These are phyloP conservation scores for Sonneratia alba DNA, from an alignment of 345 rosid species.

Conservation along the genomic window DNA sequence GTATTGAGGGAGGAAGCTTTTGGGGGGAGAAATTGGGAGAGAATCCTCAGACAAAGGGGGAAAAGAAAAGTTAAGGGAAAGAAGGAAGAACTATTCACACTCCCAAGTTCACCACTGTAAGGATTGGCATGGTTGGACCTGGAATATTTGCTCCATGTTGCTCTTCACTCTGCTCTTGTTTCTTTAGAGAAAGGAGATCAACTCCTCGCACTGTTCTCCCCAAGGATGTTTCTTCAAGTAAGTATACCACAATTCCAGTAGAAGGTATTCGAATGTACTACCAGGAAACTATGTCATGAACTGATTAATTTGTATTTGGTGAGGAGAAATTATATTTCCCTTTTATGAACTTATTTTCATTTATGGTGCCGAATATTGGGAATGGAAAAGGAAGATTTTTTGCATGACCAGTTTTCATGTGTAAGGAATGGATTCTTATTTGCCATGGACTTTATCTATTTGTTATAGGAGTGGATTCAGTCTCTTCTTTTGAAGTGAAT, in stretches of 20 bases:
- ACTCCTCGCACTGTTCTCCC: conserved; percentile 43
- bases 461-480: conserved; percentile 51
- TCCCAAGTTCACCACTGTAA: conserved; percentile 7
- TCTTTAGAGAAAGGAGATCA: conserved; percentile 48
- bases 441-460: not conserved
- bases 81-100: conserved; percentile 3
- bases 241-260: conserved; percentile 9
- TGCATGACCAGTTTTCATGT: not conserved
- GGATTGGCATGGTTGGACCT: conserved; percentile 31
- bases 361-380: not conserved
- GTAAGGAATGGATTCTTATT: not conserved
- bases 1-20: conserved; percentile 36
- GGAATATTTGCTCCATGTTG: conserved; percentile 45
- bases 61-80: not conserved
- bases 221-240: conserved; percentile 58
- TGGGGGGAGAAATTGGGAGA: conserved; percentile 16
- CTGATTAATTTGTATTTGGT: not conserved
- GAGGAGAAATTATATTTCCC: not conserved
- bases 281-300: not conserved
- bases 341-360: not conserved
- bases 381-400: not conserved
- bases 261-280: not conserved
- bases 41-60: conserved; percentile 2
- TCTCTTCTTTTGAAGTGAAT: conserved; percentile 40
- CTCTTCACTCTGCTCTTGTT: conserved; percentile 45